Evolutionary conservation across 441 rosid species (phyloP), one percentile per base, ranked within the genome.

Genomic region (Capsella rubella): DNA sequence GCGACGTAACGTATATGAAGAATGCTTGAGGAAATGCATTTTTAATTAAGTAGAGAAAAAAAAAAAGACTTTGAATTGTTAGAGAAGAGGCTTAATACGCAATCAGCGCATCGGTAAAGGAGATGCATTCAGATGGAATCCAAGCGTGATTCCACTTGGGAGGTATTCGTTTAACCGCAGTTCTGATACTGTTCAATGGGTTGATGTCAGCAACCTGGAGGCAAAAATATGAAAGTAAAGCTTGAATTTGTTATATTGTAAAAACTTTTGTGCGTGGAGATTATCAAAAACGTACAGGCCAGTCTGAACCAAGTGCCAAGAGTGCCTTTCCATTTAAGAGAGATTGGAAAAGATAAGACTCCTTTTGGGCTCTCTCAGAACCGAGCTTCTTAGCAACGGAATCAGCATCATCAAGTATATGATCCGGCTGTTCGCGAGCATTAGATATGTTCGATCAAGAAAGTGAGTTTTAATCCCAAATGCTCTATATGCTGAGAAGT

Each of bases 271-370:
- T 39, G 56, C 14, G 12, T 35, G n/a, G 28, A 40, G 63, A 10
- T 51, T 34, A n/a, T 7, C 18, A 55, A 27, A 64, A 56, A 73
- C 92, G 77, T 84, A 93, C 97, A 21, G 98, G 98, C 98, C 97
- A 94, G 77, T 91, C 99, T 72, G 97, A 90, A 69, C 99, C 99
- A 50, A 95, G 77, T 35, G 90, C 96, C 86, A 95, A 73, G 45
- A 58, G 76, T 37, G 90, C 89, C 56, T 86, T 84, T 80, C 87
- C 81, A 27, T 80, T 83, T 72, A 83, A 67, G 70, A 95, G 83
- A 34, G 97, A 90, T 15, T 31, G 76, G 65, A 87, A 92, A 32
- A 84, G 84, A 72, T 85, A 90, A 43, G 99, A 85, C 49, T 83
- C 90, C 61, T 59, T 82, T 46, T 82, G 32, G 43, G 97, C 92